Evolutionary conservation across 2,329 filamentous ascomycete species (phyloP).

Genomic region (Penicillium sp.): DNA sequence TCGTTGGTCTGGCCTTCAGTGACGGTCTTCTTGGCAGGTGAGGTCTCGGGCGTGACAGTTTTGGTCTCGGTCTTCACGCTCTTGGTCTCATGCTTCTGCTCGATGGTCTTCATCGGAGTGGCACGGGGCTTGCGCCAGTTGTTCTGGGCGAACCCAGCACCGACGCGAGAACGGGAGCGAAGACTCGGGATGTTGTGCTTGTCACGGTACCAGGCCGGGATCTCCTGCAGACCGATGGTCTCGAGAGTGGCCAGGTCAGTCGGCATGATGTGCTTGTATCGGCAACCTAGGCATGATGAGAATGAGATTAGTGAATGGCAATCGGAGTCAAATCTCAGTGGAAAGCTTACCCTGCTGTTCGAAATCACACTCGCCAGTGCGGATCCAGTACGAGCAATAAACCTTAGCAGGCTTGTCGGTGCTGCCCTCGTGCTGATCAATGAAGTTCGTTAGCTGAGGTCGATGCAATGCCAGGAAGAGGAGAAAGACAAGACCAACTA

Average conservation of each 20-base stretch:
- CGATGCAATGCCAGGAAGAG: neutral
- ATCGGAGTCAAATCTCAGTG: neutral
- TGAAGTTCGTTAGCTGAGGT: neutral
- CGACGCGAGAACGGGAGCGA: slow-evolving; percentile 12
- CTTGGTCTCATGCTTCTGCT: slow-evolving; percentile 6
- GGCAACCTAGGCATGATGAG: slow-evolving; percentile 54
- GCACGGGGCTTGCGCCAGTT: slow-evolving; percentile 11
- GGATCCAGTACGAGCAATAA: slow-evolving; percentile 88
- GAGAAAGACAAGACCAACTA: neutral
- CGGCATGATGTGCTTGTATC: slow-evolving; percentile 90
- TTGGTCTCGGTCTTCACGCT: slow-evolving; percentile 7
- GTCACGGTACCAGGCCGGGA: slow-evolving; percentile 57
- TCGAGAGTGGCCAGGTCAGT: slow-evolving; percentile 61
- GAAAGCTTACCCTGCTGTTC: slow-evolving; percentile 60
- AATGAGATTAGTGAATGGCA: neutral
- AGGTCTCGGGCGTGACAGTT: neutral
- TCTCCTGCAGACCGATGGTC: slow-evolving; percentile 61
- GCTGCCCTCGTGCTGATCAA: slow-evolving; percentile 19
- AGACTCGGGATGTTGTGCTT: slow-evolving; percentile 34
- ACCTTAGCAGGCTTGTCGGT: slow-evolving; percentile 54
- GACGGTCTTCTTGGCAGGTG: neutral
- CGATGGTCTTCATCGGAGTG: neutral
- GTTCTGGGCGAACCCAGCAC: slow-evolving; percentile 13
- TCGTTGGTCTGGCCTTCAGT: neutral
- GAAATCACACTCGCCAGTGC: slow-evolving; percentile 79